Evolutionary conservation across 106 monocot species (phyloP).

Genomic region (Dioscorea zingiberensis): DNA sequence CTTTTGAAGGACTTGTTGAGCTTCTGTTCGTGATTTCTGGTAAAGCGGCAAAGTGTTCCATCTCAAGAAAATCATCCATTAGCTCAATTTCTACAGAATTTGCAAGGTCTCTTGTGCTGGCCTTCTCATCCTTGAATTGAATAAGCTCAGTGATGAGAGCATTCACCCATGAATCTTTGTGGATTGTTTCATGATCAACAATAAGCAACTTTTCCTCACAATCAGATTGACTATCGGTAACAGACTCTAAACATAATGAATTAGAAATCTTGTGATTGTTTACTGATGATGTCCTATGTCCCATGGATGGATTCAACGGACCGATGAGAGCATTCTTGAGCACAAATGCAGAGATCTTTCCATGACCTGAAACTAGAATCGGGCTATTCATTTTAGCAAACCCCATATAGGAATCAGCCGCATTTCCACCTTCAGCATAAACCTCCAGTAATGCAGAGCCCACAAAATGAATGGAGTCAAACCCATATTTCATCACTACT

Average conservation of each 20-base stretch:
- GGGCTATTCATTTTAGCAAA: too few relatives aligned
- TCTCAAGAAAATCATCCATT: slow-evolving; percentile 49
- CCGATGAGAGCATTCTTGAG: too few relatives aligned
- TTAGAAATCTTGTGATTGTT: slow-evolving; percentile 7
- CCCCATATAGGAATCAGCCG: too few relatives aligned
- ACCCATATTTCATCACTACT: too few relatives aligned
- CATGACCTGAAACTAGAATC: too few relatives aligned
- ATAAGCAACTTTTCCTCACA: background rate
- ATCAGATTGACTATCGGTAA: slow-evolving; percentile 17
- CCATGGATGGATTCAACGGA: too few relatives aligned
- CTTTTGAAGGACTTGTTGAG: background rate
- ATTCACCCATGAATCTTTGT: slow-evolving; percentile 27
- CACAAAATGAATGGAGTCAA: too few relatives aligned
- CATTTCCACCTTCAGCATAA: too few relatives aligned
- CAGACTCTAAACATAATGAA: slow-evolving; percentile 15
- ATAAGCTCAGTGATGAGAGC: background rate
- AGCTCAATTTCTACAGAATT: slow-evolving; percentile 22
- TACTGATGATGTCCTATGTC: slow-evolving; percentile 24
- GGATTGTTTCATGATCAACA: slow-evolving; percentile 14
- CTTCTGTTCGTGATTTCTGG: slow-evolving; percentile 11
- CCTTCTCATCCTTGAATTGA: slow-evolving; percentile 13
- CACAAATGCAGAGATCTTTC: too few relatives aligned
- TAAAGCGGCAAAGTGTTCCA: slow-evolving; percentile 30
- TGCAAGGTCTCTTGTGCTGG: background rate
- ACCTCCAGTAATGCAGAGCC: too few relatives aligned